A percentile compares a stretch with the other conserved stretches of the same genome.
Conservation (phyloP, 306 rosid genomes). For the Prinsepia uniflora region DNA sequence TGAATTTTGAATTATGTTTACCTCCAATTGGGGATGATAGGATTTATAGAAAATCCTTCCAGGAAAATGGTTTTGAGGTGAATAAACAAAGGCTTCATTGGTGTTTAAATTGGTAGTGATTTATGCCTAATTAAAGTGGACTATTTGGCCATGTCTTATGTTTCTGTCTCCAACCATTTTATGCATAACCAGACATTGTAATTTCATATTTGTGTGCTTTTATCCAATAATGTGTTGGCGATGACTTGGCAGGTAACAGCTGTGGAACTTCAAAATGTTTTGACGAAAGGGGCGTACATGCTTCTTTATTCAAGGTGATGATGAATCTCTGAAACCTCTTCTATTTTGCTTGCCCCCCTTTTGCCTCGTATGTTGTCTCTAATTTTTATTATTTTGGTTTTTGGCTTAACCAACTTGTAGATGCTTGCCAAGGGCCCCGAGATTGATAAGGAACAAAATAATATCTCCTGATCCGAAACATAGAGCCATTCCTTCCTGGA, state of each 20-base stretch:
- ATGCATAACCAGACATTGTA: neutral
- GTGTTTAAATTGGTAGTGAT: no score
- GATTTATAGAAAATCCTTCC: neutral
- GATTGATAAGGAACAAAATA: constrained; percentile 52
- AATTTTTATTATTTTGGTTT: constrained; percentile 8
- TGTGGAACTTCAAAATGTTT: constrained; percentile 69
- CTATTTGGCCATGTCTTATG: neutral
- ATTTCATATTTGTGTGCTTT: neutral
- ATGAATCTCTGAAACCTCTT: neutral
- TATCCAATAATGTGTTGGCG: constrained; percentile 19
- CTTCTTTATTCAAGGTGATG: constrained; percentile 87
- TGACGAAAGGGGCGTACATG: constrained; percentile 85
- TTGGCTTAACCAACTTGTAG: constrained; percentile 38
- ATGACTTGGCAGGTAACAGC: constrained; percentile 57
- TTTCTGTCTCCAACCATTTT: neutral
- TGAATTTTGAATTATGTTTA: neutral
- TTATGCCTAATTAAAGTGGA: no score
- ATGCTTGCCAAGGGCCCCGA: constrained; percentile 92
- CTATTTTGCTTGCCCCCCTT: neutral
- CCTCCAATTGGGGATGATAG: neutral
- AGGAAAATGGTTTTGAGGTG: no score
- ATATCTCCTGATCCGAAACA: constrained; percentile 47
- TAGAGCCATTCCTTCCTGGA: constrained; percentile 37
- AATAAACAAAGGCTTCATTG: no score
- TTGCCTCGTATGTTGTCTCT: constrained; percentile 8